phyloP scores from a whole-genome alignment of 1,284 basidiomycete species.

The Fomitopsis schrenkii region DNA sequence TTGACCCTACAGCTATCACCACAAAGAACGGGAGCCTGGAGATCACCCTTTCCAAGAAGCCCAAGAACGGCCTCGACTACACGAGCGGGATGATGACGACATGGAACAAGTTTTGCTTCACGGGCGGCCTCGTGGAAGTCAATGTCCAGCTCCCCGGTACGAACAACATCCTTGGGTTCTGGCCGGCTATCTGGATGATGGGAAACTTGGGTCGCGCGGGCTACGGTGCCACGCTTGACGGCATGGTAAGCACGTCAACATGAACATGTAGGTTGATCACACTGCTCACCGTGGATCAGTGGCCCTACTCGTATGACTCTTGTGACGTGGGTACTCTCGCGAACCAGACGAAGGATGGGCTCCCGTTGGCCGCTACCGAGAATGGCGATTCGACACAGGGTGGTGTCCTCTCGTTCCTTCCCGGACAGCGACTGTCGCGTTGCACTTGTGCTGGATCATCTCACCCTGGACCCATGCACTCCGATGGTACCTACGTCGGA shows the following conservation, averaged over 20 bases:
- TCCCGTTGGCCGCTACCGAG: slow-evolving; percentile 34
- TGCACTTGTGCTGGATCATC: slow-evolving; percentile 80
- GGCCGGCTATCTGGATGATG: slow-evolving; percentile 55
- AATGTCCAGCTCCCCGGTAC: slow-evolving; percentile 81
- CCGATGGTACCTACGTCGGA: slow-evolving; percentile 63
- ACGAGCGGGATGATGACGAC: slow-evolving; percentile 66
- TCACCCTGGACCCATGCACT: slow-evolving; percentile 74
- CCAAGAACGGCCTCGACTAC: slow-evolving; percentile 73
- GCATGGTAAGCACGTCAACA: slow-evolving; percentile 29
- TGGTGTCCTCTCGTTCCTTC: slow-evolving; percentile 57
- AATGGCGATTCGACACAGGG: slow-evolving; percentile 34
- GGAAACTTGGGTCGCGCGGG: slow-evolving; percentile 56
- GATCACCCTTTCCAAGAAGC: slow-evolving; percentile 68
- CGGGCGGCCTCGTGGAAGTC: slow-evolving; percentile 73
- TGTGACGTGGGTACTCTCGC: slow-evolving; percentile 57
- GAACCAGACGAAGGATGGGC: slow-evolving; percentile 40
- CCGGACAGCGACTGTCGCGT: slow-evolving; percentile 72
- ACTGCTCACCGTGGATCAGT: slow-evolving; percentile 23
- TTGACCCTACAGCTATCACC: slow-evolving; percentile 76
- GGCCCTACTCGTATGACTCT: slow-evolving; percentile 53
- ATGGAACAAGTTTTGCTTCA: slow-evolving; percentile 97
- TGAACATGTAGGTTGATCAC: neutral
- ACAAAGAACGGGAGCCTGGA: slow-evolving; percentile 78
- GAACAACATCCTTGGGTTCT: slow-evolving; percentile 49
- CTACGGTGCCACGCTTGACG: slow-evolving; percentile 58